Evolutionary conservation across 208 protist species (phyloP).

Genomic region (Leishmania lainsoni): DNA sequence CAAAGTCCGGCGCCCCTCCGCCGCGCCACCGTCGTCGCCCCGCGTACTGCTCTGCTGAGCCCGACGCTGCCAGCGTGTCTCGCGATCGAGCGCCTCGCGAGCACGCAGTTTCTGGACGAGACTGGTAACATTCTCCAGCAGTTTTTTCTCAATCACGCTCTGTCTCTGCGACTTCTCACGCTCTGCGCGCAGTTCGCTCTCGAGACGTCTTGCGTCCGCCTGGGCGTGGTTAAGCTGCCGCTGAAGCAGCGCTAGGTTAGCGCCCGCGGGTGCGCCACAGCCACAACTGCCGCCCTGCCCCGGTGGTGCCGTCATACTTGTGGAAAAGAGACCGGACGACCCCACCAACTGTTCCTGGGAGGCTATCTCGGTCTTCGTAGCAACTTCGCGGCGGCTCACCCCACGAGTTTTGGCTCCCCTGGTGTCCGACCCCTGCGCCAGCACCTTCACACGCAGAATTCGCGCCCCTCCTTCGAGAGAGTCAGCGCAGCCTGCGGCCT

Average conservation of each 20-base stretch:
- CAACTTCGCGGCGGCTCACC: not conserved
- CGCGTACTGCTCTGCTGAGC: constrained; percentile 24
- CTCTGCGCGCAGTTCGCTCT: constrained; percentile 36
- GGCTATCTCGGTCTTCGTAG: not conserved
- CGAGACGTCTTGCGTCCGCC: constrained; percentile 28
- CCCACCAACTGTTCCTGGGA: not conserved
- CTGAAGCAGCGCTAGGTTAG: constrained; percentile 15
- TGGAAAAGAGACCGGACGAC: not conserved
- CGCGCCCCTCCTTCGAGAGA: constrained; percentile 30
- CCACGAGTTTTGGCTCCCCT: not conserved
- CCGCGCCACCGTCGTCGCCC: not conserved
- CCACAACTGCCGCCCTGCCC: not conserved
- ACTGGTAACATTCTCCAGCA: constrained; percentile 46
- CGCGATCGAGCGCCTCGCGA: constrained; percentile 39
- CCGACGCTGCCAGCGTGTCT: constrained; percentile 31
- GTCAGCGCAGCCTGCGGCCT: constrained; percentile 10
- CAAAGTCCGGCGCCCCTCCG: not conserved
- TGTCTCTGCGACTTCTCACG: constrained; percentile 41
- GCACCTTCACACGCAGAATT: constrained; percentile 10
- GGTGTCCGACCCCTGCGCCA: not conserved
- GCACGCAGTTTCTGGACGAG: constrained; percentile 47
- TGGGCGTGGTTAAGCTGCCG: constrained; percentile 14
- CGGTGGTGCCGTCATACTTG: not conserved
- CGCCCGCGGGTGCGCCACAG: not conserved
- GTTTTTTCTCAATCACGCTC: constrained; percentile 35